A percentile compares a stretch with the other conserved stretches of the same genome.
Evolutionary conservation across 495 filamentous ascomycete genomes (phyloP).

Genomic region (Hyaloscypha finlandica): DNA sequence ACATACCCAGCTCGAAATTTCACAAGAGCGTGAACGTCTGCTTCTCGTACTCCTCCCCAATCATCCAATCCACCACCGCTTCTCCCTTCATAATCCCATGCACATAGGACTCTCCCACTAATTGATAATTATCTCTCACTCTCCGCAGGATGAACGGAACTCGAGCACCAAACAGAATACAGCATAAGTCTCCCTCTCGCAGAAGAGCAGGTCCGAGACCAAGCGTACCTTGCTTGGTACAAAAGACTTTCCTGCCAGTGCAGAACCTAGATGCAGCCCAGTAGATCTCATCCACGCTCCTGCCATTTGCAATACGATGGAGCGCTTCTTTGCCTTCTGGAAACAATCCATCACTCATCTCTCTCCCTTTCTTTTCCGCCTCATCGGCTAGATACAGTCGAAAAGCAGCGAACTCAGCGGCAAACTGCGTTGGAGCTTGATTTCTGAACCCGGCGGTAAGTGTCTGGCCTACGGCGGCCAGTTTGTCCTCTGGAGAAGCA

Average conservation of each 20-base stretch:
- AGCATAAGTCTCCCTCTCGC: not conserved
- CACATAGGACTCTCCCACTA: not conserved
- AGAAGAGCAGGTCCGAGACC: not conserved
- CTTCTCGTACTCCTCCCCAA: not conserved
- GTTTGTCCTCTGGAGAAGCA: not conserved
- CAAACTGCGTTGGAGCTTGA: not conserved
- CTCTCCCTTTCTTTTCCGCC: not conserved
- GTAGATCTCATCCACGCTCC: constrained; percentile 9
- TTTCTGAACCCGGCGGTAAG: constrained; percentile 12
- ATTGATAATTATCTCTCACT: not conserved
- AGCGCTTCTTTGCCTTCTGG: constrained; percentile 1
- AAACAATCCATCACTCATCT: not conserved
- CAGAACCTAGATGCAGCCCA: constrained; percentile 13
- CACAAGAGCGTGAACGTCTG: not conserved
- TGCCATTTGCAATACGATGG: not conserved
- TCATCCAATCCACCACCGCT: constrained; percentile 6
- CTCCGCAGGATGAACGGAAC: constrained; percentile 1
- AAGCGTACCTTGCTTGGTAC: not conserved
- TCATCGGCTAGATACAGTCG: not conserved
- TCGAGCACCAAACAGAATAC: not conserved
- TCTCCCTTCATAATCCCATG: constrained; percentile 1
- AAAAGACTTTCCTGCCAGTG: constrained; percentile 2
- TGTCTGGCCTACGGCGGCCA: constrained; percentile 6
- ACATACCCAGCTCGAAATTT: not conserved
- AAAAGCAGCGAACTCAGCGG: constrained; percentile 1